Base-by-base conservation (phyloP, 73 alveolate species). In the Paramecium primaurelia region DNA sequence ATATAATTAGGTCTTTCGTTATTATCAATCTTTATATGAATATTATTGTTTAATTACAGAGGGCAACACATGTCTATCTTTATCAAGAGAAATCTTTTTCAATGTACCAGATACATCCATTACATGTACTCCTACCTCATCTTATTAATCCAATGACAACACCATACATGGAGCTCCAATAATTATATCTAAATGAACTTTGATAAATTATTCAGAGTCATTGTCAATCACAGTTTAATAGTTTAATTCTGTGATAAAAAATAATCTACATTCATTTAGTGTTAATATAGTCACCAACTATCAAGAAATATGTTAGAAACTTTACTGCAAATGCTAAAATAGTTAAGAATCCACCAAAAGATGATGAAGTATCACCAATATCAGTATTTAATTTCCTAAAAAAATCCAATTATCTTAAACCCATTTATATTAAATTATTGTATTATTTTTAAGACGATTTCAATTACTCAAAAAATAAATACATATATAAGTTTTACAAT, bases 331-430 rank as follows among this genome's bases (percentile, higher is more conserved):
- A 71, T 22, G 94, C 94, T 22, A 89, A n/a, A 20, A 73, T 32
- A 9, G 94, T 71, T 16, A 71, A 71, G 37, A 89, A 32, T 71
- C 94, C 94, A 18, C 94, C 94, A 12, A 83, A 71, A 5, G 91
- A 32, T 34, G 94, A 58, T 59, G 90, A 71, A 47, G 94, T 89
- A 25, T 89, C 94, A 14, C 77, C 91, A 8, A 89, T 64, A 71
- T 89, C 94, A 14, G 59, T 47, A 71, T 89, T 89, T 20, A 89
- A 77, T 51, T 89, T 89, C 64, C 88, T 47, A 83, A 89, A 89
- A 26, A 89, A 89, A 71, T 89, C 94, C 16, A 89, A 89, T 45
- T 59, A 77, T 45, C 83, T 69, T 44, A 89, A 58, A n/a, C 77
- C 77, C 88, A 69, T 89, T 28, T 59, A 54, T 32, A 26, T 68